phyloP scores from a whole-genome alignment of 2,329 filamentous ascomycete species.

The Microcyclosporella mali region DNA sequence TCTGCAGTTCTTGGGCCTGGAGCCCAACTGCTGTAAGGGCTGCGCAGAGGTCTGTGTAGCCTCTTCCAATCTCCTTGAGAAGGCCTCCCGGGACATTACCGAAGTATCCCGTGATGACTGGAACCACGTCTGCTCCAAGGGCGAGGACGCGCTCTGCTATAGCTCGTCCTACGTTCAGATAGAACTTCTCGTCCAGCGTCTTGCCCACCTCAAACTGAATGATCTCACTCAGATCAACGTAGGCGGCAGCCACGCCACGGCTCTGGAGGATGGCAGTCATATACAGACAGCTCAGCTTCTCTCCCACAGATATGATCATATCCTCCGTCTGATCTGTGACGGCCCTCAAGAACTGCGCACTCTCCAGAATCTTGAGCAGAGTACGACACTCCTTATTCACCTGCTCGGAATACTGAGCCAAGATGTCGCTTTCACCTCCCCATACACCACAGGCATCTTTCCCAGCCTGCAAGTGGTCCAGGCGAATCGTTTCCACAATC shows the following conservation, averaged over 20 bases:
- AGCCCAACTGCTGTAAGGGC: constrained; percentile 85
- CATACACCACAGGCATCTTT: constrained; percentile 37
- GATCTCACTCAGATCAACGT: constrained; percentile 80
- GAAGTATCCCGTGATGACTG: constrained; percentile 77
- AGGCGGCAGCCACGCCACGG: constrained; percentile 74
- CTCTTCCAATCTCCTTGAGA: constrained; percentile 84
- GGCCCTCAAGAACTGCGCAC: constrained; percentile 52
- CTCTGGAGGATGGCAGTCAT: constrained; percentile 82
- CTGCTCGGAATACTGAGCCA: constrained; percentile 54
- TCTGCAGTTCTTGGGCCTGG: constrained; percentile 81
- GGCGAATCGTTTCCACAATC: constrained; percentile 73
- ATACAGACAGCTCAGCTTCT: constrained; percentile 90
- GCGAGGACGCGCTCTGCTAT: constrained; percentile 39
- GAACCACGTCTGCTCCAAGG: constrained; percentile 41
- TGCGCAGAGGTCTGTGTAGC: constrained; percentile 94
- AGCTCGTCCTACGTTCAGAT: constrained; percentile 36
- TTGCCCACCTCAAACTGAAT: constrained; percentile 54
- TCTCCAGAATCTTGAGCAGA: constrained; percentile 67
- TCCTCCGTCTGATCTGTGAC: constrained; percentile 49
- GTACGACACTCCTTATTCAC: constrained; percentile 75
- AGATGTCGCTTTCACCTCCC: constrained; percentile 30
- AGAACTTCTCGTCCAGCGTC: constrained; percentile 44
- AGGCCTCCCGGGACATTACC: constrained; percentile 86
- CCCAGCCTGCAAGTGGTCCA: constrained; percentile 73
- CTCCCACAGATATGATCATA: constrained; percentile 87